Conservation (phyloP, 192 early-diverging fungal species). For the Coemansia sp. region DNA sequence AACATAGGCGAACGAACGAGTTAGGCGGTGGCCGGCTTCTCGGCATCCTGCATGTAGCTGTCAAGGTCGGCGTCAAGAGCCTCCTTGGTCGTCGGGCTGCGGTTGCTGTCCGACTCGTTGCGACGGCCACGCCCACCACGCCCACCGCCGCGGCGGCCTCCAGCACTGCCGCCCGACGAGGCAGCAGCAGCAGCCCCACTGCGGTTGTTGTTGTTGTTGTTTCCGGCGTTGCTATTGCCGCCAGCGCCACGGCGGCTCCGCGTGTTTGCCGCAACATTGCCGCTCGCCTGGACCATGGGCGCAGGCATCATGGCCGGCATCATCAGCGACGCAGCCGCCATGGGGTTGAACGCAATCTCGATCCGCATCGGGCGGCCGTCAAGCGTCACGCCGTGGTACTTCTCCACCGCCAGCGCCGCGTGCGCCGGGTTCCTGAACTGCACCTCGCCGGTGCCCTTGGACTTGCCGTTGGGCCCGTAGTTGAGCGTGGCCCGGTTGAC, state of each 20-base stretch:
- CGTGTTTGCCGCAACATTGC: neutral
- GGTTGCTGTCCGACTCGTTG: conserved; percentile 15
- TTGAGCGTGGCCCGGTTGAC: conserved; percentile 30
- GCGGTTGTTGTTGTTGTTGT: neutral
- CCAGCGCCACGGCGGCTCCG: conserved; percentile 13
- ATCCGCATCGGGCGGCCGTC: conserved; percentile 48
- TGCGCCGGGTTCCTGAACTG: conserved; percentile 43
- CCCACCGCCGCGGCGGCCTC: conserved; percentile 10
- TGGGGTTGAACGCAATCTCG: conserved; percentile 29
- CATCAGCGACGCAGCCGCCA: conserved; percentile 28
- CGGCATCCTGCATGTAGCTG: conserved; percentile 50
- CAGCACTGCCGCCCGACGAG: neutral
- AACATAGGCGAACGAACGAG: neutral
- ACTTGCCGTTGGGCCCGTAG: conserved; percentile 44
- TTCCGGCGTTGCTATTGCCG: neutral
- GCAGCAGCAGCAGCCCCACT: neutral
- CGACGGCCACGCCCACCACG: conserved; percentile 10
- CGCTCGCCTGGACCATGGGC: conserved; percentile 7
- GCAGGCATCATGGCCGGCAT: conserved; percentile 37
- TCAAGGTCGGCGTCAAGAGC: conserved; percentile 52
- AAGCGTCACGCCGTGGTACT: conserved; percentile 46
- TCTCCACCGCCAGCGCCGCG: conserved; percentile 28
- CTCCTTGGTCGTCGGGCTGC: conserved; percentile 24
- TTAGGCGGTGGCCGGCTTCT: conserved; percentile 19
- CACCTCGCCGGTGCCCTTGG: conserved; percentile 44